Base-by-base conservation (phyloP, 75 land plant species). In the Pinus albicaulis region DNA sequence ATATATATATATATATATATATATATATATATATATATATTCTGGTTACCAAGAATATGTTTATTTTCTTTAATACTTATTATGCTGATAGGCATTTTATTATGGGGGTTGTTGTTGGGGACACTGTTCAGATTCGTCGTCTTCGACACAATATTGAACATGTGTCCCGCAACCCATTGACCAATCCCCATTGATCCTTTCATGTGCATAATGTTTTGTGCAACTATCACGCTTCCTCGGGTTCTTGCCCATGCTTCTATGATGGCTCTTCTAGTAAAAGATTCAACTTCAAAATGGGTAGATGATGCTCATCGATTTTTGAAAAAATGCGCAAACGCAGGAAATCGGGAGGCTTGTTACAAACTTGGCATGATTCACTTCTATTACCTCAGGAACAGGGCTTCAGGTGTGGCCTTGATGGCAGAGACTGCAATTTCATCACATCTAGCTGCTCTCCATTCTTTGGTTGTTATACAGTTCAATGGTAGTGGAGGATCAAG, bases 261-360 rank as follows among this genome's bases (percentile, higher is more conserved):
- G 44, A 78, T 77, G 73, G 71, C 73, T 22, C 76, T 91, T 14
- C 80, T 82, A 15, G 70, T 91, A 26, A 86, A 74, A 69, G 93
- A 91, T 5, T 75, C 80, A 13, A 86, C 93, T 5, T 75, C 80
- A 13, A 86, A 75, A 26, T 91, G 93, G 93, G 78, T 84, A 0
- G 91, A 91, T 2, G 76, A 84, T 8, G 83, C 93, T 66, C 88
- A 82, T 71, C 81, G 84, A 17, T 91, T 89, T 74, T 64, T 91
- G 56, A 89, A 84, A 61, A 83, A 34, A 22, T 91, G 93, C 62
- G 87, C 84, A 24, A 89, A 89, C 68, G 78, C 87, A 68, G 93
- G 93, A 15, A 91, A 91, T 55, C 72, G 77, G 55, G 93, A 91
- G 23, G 93, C 93, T 62, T 86, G 88, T 61, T 91, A 86, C 77